Evolutionary conservation across 495 filamentous ascomycete species (phyloP), one percentile per base, ranked within the genome.

Genomic region (Aspergillus campestris): DNA sequence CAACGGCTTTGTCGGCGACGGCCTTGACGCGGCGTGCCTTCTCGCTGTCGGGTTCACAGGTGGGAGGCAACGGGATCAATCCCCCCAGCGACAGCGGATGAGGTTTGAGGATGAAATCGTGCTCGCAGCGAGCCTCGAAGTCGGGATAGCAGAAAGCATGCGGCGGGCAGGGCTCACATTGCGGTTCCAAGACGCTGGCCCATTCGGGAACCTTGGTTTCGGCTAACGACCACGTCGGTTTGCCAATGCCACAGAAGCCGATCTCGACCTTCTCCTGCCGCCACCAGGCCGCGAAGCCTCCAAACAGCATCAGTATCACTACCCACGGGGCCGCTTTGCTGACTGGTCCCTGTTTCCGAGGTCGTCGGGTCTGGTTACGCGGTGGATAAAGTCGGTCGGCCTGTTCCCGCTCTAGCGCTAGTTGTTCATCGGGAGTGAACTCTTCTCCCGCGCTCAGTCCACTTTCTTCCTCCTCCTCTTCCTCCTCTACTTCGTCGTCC

Each of bases 31-130:
- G 80, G 38, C 89, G 83, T 13, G 83, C 86, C 58, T 95, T 96
- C 60, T 91, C 87, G 40, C 89, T 86, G 60, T 98, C 94, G 1
- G 94, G 83, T 60, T 95, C 91, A 60, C 92, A 98, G n/a, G 84
- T 88, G 9, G 92, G 91, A 1, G 91, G 79, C 27, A 97, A 67
- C 12, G 92, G 92, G 7, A 96, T 56, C 10, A 92, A 55, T 4
- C 92, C 91, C 15, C 83, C 81, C 0, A 96, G 57, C 0, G 89
- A 81, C 9, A 95, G 72, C 6, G 89, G 91, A 62, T 96, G 92
- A 6, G 82, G 75, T 58, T 84, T 82, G 27, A 92, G 74, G 38
- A 97, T 73, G 56, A 90, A 98, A 57, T 89, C 92, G 40, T 79
- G 73, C 53, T 96, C 89, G 59, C 92, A 98, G 29, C 73, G 75